Conservation (phyloP, 371 early-diverging fungal genomes). For the Mycotypha africana region DNA sequence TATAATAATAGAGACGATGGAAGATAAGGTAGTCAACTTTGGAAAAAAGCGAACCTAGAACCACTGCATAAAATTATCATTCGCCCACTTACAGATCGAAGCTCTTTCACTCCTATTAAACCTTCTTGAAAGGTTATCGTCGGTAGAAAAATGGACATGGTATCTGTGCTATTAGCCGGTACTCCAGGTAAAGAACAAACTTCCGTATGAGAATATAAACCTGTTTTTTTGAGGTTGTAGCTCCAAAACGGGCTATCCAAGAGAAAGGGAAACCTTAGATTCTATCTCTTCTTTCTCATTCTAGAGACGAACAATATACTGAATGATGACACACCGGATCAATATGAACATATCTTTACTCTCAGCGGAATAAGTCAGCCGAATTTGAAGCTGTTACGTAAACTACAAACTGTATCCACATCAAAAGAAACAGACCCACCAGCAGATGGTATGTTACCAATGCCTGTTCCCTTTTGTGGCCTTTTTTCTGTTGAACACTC, state of each 20-base stretch:
- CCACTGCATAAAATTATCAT: too few relatives aligned
- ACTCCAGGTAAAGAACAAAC: conserved; percentile 21
- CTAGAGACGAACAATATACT: conserved; percentile 26
- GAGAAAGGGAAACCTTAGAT: too few relatives aligned
- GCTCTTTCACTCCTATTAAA: neutral
- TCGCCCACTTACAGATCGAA: neutral
- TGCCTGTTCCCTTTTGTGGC: too few relatives aligned
- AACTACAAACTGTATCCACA: conserved; percentile 22
- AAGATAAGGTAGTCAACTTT: conserved; percentile 28
- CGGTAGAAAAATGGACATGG: conserved; percentile 37
- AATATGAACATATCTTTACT: conserved; percentile 27
- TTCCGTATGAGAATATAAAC: neutral
- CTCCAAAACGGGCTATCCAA: too few relatives aligned
- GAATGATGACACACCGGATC: conserved; percentile 15
- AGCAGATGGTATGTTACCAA: conserved; percentile 32
- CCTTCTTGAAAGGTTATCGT: conserved; percentile 15
- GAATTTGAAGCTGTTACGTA: conserved; percentile 12
- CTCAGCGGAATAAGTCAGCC: conserved; percentile 16
- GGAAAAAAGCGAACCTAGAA: too few relatives aligned
- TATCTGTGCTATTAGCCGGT: conserved; percentile 28
- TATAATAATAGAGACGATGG: conserved; percentile 27
- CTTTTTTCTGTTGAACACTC: too few relatives aligned
- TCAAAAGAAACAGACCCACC: conserved; percentile 18
- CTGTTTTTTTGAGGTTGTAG: too few relatives aligned
- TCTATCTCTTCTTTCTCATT: neutral